Evolutionary conservation across 2,329 filamentous ascomycete species (phyloP).

Genomic region (Penicillium italicum): DNA sequence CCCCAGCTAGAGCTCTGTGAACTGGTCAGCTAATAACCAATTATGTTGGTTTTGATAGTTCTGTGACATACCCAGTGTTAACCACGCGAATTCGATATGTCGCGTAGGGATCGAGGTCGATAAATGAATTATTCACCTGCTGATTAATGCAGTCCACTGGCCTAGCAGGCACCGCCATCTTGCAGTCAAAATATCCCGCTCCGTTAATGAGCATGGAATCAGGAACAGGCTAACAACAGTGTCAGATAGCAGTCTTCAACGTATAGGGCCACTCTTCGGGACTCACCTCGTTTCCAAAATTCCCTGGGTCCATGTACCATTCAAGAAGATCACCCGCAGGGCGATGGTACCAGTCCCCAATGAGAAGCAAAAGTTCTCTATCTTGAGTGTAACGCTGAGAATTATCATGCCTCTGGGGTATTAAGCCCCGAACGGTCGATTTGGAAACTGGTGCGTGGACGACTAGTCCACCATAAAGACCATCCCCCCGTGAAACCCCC

Average conservation of each 20-base stretch:
- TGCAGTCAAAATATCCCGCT: constrained; percentile 45
- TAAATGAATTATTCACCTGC: constrained; percentile 22
- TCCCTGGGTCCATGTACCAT: constrained; percentile 45
- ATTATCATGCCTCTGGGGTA: constrained; percentile 2
- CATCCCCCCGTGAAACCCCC: constrained; percentile 44
- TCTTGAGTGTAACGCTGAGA: constrained; percentile 28
- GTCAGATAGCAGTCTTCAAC: not conserved
- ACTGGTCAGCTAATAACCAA: constrained; percentile 3
- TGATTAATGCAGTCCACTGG: constrained; percentile 44
- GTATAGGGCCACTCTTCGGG: not conserved
- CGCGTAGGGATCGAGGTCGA: constrained; percentile 22
- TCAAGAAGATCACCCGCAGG: constrained; percentile 40
- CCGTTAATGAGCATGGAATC: constrained; percentile 51
- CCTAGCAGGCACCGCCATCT: constrained; percentile 44
- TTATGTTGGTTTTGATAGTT: not conserved
- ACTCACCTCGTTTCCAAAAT: constrained; percentile 44
- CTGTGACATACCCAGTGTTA: constrained; percentile 41
- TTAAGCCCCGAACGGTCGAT: constrained; percentile 17
- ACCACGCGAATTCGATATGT: constrained; percentile 42
- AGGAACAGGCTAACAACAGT: constrained; percentile 42
- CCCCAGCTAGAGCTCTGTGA: constrained; percentile 39
- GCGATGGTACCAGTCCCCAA: constrained; percentile 52
- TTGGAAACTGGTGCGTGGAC: constrained; percentile 41
- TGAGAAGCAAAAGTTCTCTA: constrained; percentile 45
- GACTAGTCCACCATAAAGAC: constrained; percentile 48